Percentiles rank a stretch among this genome's conserved stretches.
Evolutionary conservation across 2,329 filamentous ascomycete species (phyloP).

Genomic region (Xylariaceae sp.): DNA sequence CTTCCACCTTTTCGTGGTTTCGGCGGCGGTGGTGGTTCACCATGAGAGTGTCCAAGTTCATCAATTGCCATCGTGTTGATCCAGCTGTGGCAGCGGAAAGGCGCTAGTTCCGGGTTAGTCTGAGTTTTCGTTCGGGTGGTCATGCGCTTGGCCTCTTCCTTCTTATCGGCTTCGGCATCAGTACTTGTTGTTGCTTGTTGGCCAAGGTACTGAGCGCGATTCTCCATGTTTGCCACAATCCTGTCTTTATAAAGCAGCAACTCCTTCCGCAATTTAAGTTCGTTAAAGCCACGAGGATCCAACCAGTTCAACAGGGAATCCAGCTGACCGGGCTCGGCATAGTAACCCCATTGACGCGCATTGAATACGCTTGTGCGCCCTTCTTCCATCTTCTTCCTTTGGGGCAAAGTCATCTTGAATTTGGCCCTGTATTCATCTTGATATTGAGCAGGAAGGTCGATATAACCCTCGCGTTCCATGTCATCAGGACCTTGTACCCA

Average conservation of each 20-base stretch:
- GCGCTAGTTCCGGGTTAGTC: constrained; percentile 43
- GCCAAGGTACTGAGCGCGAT: constrained; percentile 68
- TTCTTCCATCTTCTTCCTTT: constrained; percentile 84
- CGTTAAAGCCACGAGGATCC: constrained; percentile 79
- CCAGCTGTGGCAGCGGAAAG: constrained; percentile 51
- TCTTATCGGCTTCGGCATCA: constrained; percentile 35
- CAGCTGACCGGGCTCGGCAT: constrained; percentile 73
- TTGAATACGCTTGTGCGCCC: constrained; percentile 71
- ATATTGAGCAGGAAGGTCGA: constrained; percentile 68
- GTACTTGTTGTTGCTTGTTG: constrained; percentile 35
- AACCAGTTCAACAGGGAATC: constrained; percentile 83
- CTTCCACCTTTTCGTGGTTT: constrained; percentile 48
- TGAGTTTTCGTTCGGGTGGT: constrained; percentile 46
- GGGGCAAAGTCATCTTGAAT: constrained; percentile 77
- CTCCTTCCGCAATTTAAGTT: constrained; percentile 84
- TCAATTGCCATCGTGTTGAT: constrained; percentile 55
- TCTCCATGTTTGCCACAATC: constrained; percentile 76
- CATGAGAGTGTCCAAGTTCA: constrained; percentile 55
- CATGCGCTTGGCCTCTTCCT: constrained; percentile 40
- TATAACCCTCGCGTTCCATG: constrained; percentile 79
- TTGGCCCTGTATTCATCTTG: constrained; percentile 71
- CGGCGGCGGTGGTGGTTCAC: constrained; percentile 50
- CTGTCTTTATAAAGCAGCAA: constrained; percentile 69
- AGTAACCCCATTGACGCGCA: constrained; percentile 86
- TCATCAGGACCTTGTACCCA: constrained; percentile 96